Evolutionary conservation across 371 early-diverging fungal species (phyloP).

Genomic region (Mucor indicus): DNA sequence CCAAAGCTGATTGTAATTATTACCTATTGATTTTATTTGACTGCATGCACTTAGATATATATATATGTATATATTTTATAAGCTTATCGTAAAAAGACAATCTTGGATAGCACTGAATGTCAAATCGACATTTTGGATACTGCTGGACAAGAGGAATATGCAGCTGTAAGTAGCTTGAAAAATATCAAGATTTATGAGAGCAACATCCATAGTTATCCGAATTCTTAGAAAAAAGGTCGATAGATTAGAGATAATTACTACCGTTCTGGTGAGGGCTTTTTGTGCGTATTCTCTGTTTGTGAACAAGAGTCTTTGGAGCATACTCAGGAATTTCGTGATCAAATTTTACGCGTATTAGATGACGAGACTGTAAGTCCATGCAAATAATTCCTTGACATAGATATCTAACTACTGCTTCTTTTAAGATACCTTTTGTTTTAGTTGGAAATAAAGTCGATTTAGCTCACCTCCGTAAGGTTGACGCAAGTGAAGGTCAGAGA

Average conservation of each 20-base stretch:
- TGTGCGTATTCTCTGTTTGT: conserved; percentile 80
- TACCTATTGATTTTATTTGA: no score
- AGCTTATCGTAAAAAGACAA: conserved; percentile 65
- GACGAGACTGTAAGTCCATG: conserved; percentile 70
- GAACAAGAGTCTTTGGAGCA: conserved; percentile 80
- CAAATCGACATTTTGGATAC: conserved; percentile 90
- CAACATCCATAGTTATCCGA: no score
- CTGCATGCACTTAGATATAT: background rate
- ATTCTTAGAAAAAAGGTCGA: background rate
- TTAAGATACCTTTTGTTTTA: conserved; percentile 72
- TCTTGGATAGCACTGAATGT: conserved; percentile 68
- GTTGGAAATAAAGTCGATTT: conserved; percentile 89
- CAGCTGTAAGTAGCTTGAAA: conserved; percentile 47
- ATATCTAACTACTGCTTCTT: background rate
- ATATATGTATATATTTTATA: background rate
- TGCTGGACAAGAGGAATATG: conserved; percentile 87
- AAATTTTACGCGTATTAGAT: conserved; percentile 80
- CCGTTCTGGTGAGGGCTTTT: conserved; percentile 84
- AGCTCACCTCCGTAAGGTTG: conserved; percentile 64
- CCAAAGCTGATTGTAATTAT: conserved; percentile 75
- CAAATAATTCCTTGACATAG: no score
- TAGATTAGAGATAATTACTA: conserved; percentile 89
- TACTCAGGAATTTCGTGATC: conserved; percentile 82
- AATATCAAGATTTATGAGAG: no score
- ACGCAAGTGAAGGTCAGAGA: conserved; percentile 59